Evolutionary conservation across 441 rosid species (phyloP).

Genomic region (Erodium trifolium): DNA sequence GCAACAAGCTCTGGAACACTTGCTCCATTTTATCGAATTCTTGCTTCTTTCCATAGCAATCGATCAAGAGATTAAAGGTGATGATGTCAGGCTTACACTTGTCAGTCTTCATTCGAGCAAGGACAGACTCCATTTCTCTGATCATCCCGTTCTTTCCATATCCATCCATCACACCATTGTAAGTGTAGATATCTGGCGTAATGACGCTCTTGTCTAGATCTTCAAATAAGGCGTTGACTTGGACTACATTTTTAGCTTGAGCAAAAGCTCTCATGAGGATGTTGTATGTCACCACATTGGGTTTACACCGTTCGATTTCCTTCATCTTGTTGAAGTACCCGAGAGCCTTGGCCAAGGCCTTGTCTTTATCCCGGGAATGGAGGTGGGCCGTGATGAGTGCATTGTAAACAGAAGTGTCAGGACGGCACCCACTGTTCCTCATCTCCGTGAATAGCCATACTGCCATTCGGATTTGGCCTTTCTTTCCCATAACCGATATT

Average conservation of each 20-base stretch:
- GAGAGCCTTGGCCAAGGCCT: constrained; percentile 64
- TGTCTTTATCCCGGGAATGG: constrained; percentile 62
- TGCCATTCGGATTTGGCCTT: constrained; percentile 81
- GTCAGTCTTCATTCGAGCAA: constrained; percentile 58
- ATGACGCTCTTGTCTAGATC: constrained; percentile 54
- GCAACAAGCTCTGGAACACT: constrained; percentile 64
- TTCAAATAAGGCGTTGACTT: constrained; percentile 63
- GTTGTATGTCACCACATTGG: constrained; percentile 80
- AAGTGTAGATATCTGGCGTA: constrained; percentile 66
- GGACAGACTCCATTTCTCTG: constrained; percentile 72
- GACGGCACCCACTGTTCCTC: constrained; percentile 88
- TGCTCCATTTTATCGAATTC: constrained; percentile 92
- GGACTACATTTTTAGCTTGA: constrained; percentile 56
- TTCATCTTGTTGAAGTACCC: constrained; percentile 79
- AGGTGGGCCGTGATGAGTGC: constrained; percentile 81
- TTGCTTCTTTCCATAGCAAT: constrained; percentile 77
- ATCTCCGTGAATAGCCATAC: constrained; percentile 97
- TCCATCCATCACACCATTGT: constrained; percentile 87
- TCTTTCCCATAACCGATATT: constrained; percentile 79
- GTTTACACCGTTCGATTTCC: constrained; percentile 60
- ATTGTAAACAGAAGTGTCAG: constrained; percentile 79
- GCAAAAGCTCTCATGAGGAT: constrained; percentile 81
- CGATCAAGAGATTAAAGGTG: constrained; percentile 72
- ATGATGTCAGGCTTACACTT: constrained; percentile 74
- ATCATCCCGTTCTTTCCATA: constrained; percentile 91